phyloP scores from a whole-genome alignment of 2,329 filamentous ascomycete species.

The Thelonectria blattea region DNA sequence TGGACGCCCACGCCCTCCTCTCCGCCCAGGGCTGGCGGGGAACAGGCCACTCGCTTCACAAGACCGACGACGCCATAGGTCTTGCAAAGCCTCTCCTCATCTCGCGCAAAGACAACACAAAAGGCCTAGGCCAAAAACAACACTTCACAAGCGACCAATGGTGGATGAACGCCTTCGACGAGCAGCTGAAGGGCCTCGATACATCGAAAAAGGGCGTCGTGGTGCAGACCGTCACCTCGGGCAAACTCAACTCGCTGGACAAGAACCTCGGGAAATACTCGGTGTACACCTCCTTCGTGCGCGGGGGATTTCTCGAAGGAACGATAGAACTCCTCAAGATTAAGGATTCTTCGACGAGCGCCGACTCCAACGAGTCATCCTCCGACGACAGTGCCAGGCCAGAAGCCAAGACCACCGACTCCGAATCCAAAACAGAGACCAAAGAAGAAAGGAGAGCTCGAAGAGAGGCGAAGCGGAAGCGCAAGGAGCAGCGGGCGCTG shows the following conservation, averaged over 20 bases:
- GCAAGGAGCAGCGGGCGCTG: conserved; percentile 37
- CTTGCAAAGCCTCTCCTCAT: conserved; percentile 84
- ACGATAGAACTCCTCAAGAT: conserved; percentile 57
- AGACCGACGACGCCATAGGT: conserved; percentile 72
- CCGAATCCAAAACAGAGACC: conserved; percentile 43
- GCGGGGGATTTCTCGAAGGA: conserved; percentile 77
- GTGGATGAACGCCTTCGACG: conserved; percentile 96
- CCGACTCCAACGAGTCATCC: conserved; percentile 36
- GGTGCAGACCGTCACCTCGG: conserved; percentile 60
- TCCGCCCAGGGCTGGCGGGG: conserved; percentile 90
- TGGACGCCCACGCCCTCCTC: conserved; percentile 87
- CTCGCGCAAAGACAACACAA: conserved; percentile 78
- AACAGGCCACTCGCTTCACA: conserved; percentile 84
- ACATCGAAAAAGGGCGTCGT: conserved; percentile 62
- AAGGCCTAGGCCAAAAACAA: conserved; percentile 80
- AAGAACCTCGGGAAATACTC: conserved; percentile 63
- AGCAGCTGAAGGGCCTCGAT: conserved; percentile 82
- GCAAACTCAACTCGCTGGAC: conserved; percentile 62
- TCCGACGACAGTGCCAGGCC: conserved; percentile 42
- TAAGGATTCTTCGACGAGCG: conserved; percentile 35
- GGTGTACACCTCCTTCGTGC: conserved; percentile 85
- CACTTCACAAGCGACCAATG: conserved; percentile 80
- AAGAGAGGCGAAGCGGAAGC: conserved; percentile 42
- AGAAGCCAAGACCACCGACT: conserved; percentile 29
- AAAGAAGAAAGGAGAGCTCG: conserved; percentile 51